Base-by-base conservation (phyloP, 2,329 filamentous ascomycete species). In the Orbilia brochopaga region DNA sequence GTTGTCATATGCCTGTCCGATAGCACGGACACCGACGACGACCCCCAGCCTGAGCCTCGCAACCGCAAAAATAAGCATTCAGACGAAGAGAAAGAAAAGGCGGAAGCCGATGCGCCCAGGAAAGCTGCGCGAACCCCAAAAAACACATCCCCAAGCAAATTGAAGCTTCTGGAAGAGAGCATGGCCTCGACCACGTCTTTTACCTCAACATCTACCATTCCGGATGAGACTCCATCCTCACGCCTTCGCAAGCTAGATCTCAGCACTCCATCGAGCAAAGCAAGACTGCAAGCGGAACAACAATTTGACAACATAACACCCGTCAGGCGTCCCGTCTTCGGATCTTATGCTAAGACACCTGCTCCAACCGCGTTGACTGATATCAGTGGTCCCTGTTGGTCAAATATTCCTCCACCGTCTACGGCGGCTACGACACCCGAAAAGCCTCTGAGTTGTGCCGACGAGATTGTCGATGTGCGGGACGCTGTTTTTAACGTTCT, bases 121-220 rank as follows among this genome's bases (percentile, higher is more conserved):
- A 70, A 70, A 21, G 40, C 46, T 4, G 54, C 66, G 11, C 58
- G 59, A n/a, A 70, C 66, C 0, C 32, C 10, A 23, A 54, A 44
- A 7, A 70, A 70, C 23, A 55, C 59, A 10, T 70, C 66, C 1
- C 66, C 66, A 17, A 64, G 48, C 19, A 70, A 70, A 37, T 37
- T 37, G 19, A 46, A 58, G 17, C 27, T 70, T 1, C 23, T 51
- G 2, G 21, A 17, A 11, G 44, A 57, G 23, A 54, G 19, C 15
- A 51, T 48, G 24, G 48, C 40, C 2, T 53, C 46, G 1, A 37
- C n/a, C 10, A 35, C 37, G 1, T 58, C 59, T 1, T 61, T 56
- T 19, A 17, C 11, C 8, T 63, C 58, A 4, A 40, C 57, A 2
- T 58, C 58, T 15, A 69, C 65, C 2, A 24, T 52, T 13, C n/a